phyloP scores from a whole-genome alignment of 352 stramenopile genomes.

The Phytopythium chamaehyphon region DNA sequence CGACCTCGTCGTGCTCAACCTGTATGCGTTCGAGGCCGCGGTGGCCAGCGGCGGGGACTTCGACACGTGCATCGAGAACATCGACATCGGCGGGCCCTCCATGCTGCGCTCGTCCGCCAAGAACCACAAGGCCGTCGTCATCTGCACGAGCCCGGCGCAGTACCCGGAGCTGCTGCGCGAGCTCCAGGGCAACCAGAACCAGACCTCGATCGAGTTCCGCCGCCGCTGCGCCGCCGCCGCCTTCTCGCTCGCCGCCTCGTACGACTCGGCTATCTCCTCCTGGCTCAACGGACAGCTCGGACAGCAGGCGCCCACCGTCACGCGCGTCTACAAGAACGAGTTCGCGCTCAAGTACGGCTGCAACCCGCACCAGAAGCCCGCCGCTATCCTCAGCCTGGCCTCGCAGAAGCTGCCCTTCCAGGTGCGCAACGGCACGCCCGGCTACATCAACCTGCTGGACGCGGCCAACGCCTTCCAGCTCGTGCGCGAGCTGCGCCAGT shows the following conservation, averaged over 20 bases:
- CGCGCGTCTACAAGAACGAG: constrained; percentile 96
- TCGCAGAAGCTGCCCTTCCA: constrained; percentile 81
- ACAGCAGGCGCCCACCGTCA: constrained; percentile 62
- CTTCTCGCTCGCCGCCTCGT: constrained; percentile 85
- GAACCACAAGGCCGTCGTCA: constrained; percentile 98
- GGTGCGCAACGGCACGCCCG: constrained; percentile 91
- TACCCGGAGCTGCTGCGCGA: constrained; percentile 94
- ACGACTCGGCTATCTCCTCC: constrained; percentile 97
- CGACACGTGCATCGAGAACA: constrained; percentile 99
- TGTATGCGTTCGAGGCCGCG: constrained; percentile 99
- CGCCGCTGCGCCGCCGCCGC: constrained; percentile 77
- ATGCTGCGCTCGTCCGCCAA: constrained; percentile 99
- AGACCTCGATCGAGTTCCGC: constrained; percentile 89
- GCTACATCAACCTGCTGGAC: constrained; percentile 99
- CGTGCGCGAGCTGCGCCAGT: constrained; percentile 94
- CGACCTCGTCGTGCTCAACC: constrained; percentile 99
- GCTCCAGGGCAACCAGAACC: constrained; percentile 90
- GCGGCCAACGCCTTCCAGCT: constrained; percentile 99
- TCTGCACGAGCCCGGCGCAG: constrained; percentile 95
- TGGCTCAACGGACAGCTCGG: constrained; percentile 95
- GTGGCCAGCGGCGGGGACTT: constrained; percentile 92
- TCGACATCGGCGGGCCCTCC: constrained; percentile 99
- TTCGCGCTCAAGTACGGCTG: constrained; percentile 94
- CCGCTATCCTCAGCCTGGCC: constrained; percentile 69
- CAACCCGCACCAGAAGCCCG: constrained; percentile 99